Percentiles rank a stretch among this genome's conserved stretches.
Conservation (phyloP, 2,329 filamentous ascomycete genomes). For the Emydomyces testavorans region DNA sequence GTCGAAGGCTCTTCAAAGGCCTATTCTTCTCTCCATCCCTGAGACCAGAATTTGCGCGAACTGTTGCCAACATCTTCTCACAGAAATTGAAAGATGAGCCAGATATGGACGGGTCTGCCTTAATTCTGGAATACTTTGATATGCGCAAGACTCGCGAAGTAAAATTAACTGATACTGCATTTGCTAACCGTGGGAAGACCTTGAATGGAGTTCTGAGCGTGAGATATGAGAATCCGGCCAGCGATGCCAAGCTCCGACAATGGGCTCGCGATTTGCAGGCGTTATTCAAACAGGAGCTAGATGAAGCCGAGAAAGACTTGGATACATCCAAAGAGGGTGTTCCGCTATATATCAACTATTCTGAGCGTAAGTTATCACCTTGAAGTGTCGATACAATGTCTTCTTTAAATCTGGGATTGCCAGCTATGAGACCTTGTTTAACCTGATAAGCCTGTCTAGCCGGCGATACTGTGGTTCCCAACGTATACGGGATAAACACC, state of each 20-base stretch:
- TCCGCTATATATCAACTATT: slow-evolving; percentile 30
- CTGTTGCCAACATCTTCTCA: slow-evolving; percentile 22
- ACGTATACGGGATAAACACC: slow-evolving; percentile 39
- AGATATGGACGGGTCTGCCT: slow-evolving; percentile 21
- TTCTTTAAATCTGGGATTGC: too few species aligned
- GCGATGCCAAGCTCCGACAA: slow-evolving; percentile 26
- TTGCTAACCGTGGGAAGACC: slow-evolving; percentile 33
- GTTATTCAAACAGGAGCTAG: slow-evolving; percentile 22
- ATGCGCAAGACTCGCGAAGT: slow-evolving; percentile 26
- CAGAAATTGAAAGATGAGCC: slow-evolving; percentile 19
- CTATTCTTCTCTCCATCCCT: slow-evolving; percentile 32
- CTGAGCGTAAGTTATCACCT: slow-evolving; percentile 13
- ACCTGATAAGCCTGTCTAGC: slow-evolving; percentile 19
- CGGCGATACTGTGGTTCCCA: slow-evolving; percentile 24
- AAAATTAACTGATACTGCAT: slow-evolving; percentile 28
- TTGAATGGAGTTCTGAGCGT: slow-evolving; percentile 32
- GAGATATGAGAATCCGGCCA: slow-evolving; percentile 28
- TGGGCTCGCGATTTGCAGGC: slow-evolving; percentile 29
- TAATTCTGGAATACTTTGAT: slow-evolving; percentile 33
- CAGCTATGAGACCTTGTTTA: too few species aligned
- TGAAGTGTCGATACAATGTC: too few species aligned
- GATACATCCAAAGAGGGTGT: slow-evolving; percentile 16
- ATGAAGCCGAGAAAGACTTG: slow-evolving; percentile 11
- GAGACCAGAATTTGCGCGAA: slow-evolving; percentile 22
- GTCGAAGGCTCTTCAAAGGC: slow-evolving; percentile 30